Percentiles rank a stretch among this genome's conserved stretches.
These are phyloP conservation scores for Lipomyces starkeyi DNA, from an alignment of 805 yeast genomes.

Conservation along the genomic window DNA sequence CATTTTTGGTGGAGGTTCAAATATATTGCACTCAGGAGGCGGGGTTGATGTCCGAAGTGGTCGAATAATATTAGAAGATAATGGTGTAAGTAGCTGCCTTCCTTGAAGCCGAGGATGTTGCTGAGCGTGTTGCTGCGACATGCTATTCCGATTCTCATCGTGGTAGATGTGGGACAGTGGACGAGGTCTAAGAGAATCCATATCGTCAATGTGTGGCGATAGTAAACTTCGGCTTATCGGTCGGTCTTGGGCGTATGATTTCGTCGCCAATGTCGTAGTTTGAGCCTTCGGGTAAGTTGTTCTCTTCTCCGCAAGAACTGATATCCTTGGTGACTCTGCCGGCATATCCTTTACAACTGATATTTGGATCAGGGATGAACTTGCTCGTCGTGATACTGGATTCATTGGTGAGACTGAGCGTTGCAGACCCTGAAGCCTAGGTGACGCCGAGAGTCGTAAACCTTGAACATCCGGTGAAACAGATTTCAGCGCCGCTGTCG, in stretches of 20 bases:
- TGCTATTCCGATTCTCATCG: slow-evolving; percentile 20
- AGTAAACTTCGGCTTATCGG: slow-evolving; percentile 8
- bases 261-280: background rate
- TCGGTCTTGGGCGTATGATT: background rate
- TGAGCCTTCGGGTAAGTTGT: background rate
- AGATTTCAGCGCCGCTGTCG: background rate
- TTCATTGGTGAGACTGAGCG: background rate
- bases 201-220: slow-evolving; percentile 10
- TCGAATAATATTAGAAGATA: slow-evolving; percentile 36
- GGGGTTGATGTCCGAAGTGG: slow-evolving; percentile 36
- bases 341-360: background rate
- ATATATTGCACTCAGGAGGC: slow-evolving; percentile 22
- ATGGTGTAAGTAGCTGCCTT: slow-evolving; percentile 35
- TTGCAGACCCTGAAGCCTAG: background rate
- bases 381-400: background rate
- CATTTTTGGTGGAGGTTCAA: slow-evolving; percentile 39
- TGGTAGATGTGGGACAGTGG: slow-evolving; percentile 16
- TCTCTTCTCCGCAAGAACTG: background rate
- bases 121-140: background rate
- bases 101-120: slow-evolving; percentile 20
- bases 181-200: slow-evolving; percentile 11
- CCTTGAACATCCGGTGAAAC: background rate
- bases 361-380: background rate
- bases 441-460: background rate
- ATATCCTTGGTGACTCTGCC: background rate